Evolutionary conservation across 108 stramenopile genomes (phyloP).

Genomic region (Aurantiochytrium sp.): DNA sequence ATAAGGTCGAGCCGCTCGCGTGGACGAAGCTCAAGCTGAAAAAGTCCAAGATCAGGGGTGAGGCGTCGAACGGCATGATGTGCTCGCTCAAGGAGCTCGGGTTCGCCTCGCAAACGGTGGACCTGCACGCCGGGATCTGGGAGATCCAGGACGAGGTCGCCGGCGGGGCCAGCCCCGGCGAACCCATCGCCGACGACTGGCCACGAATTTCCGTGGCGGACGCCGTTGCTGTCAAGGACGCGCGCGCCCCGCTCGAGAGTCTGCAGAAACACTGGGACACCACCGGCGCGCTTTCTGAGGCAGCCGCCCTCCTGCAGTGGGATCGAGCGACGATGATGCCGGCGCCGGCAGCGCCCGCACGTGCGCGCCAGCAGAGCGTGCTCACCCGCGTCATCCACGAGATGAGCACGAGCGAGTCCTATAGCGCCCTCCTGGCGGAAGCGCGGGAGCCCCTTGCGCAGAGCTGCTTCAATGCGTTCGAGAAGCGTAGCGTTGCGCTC

Average conservation of each 20-base stretch:
- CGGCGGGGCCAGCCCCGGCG: not conserved
- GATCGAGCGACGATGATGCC: conserved; percentile 44
- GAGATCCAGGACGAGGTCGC: not conserved
- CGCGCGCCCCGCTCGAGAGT: not conserved
- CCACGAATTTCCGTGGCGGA: not conserved
- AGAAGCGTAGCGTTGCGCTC: not conserved
- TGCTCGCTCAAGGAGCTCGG: conserved; percentile 5
- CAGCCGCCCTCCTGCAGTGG: not conserved
- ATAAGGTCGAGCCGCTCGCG: not conserved
- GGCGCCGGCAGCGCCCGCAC: conserved; percentile 36
- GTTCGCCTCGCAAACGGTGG: not conserved
- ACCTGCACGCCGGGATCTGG: conserved; percentile 21
- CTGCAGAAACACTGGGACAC: not conserved
- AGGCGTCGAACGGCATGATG: not conserved
- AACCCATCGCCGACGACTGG: not conserved
- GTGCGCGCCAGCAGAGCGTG: conserved; percentile 43
- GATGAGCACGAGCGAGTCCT: conserved; percentile 37
- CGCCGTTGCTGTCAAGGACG: not conserved
- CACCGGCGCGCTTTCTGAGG: not conserved
- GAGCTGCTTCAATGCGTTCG: not conserved
- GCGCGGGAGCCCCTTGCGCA: not conserved
- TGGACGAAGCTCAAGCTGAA: not conserved
- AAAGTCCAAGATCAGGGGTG: conserved; percentile 8
- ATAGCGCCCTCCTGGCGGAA: conserved; percentile 27
- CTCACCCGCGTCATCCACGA: conserved; percentile 47